phyloP scores from a whole-genome alignment of 208 protist genomes.

The Novymonas esmeraldas region DNA sequence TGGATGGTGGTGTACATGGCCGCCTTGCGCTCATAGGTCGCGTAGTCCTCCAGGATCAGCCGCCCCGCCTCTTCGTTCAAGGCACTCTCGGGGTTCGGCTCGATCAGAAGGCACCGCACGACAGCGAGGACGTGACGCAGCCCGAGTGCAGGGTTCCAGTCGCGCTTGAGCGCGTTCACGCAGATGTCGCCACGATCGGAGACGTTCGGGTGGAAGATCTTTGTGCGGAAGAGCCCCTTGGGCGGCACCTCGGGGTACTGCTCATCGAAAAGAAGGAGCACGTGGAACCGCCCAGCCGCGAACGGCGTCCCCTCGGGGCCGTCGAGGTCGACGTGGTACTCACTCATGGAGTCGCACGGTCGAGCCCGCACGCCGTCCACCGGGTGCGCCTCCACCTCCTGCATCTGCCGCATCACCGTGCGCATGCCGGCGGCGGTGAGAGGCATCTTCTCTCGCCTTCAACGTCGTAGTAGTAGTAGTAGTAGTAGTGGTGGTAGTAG shows the following conservation, averaged over 20 bases:
- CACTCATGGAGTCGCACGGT: slow-evolving; percentile 89
- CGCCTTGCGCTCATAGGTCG: slow-evolving; percentile 79
- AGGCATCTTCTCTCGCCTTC: slow-evolving; percentile 41
- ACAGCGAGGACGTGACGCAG: slow-evolving; percentile 96
- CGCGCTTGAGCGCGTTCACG: slow-evolving; percentile 98
- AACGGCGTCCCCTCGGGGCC: slow-evolving; percentile 97
- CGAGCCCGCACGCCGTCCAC: slow-evolving; percentile 92
- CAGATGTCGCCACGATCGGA: slow-evolving; percentile 98
- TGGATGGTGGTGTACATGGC: slow-evolving; percentile 83
- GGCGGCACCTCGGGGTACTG: slow-evolving; percentile 96
- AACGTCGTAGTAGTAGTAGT: too few species aligned
- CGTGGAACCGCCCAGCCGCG: slow-evolving; percentile 93
- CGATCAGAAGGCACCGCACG: slow-evolving; percentile 97
- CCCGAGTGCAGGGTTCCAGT: slow-evolving; percentile 95
- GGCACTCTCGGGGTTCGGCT: slow-evolving; percentile 98
- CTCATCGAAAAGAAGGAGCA: slow-evolving; percentile 91
- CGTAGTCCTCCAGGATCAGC: slow-evolving; percentile 97
- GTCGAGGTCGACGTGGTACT: slow-evolving; percentile 92
- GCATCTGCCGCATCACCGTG: slow-evolving; percentile 83
- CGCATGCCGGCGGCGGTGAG: slow-evolving; percentile 81
- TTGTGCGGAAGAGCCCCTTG: slow-evolving; percentile 97
- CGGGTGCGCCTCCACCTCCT: slow-evolving; percentile 71
- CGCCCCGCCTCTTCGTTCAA: slow-evolving; percentile 98
- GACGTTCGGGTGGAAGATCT: slow-evolving; percentile 99
- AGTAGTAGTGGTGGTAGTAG: background rate